These are phyloP conservation scores for Zalaria obscura DNA, from an alignment of 2,329 filamentous ascomycete genomes.

Conservation along the genomic window DNA sequence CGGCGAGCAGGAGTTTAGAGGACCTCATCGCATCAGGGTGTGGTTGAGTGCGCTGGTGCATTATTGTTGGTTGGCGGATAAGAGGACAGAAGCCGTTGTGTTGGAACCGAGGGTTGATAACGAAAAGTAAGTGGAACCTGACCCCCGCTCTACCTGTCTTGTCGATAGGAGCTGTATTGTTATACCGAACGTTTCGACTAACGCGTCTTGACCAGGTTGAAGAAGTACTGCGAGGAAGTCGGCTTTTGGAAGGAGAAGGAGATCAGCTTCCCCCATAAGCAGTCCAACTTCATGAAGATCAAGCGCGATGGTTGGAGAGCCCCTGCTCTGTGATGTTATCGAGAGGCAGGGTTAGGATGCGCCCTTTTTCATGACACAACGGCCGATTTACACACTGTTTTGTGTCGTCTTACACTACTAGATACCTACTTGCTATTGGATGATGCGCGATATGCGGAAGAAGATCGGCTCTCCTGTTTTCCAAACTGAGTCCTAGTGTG, in stretches of 20 bases:
- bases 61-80: constrained; percentile 64
- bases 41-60: constrained; percentile 87
- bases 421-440: no score
- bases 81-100: constrained; percentile 67
- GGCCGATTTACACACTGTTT: no score
- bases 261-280: constrained; percentile 81
- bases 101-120: constrained; percentile 91
- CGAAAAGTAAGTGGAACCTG: constrained; percentile 47
- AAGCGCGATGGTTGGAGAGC: constrained; percentile 67
- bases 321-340: constrained; percentile 25
- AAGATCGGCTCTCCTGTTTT: no score
- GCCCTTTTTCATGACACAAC: no score
- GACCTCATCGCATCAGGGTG: constrained; percentile 55
- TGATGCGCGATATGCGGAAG: no score
- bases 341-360: no score
- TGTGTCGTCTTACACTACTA: no score
- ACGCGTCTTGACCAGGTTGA: constrained; percentile 41
- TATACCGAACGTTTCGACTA: background rate
- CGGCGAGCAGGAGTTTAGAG: constrained; percentile 83
- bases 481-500: no score
- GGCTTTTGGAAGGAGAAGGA: constrained; percentile 84
- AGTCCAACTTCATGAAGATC: constrained; percentile 72
- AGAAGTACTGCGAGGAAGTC: constrained; percentile 52
- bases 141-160: no score
- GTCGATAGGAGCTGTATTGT: no score